Evolutionary conservation across 1,284 basidiomycete genomes (phyloP), one percentile per base, ranked within the genome.

Genomic region (Ceratobasidium sp.): DNA sequence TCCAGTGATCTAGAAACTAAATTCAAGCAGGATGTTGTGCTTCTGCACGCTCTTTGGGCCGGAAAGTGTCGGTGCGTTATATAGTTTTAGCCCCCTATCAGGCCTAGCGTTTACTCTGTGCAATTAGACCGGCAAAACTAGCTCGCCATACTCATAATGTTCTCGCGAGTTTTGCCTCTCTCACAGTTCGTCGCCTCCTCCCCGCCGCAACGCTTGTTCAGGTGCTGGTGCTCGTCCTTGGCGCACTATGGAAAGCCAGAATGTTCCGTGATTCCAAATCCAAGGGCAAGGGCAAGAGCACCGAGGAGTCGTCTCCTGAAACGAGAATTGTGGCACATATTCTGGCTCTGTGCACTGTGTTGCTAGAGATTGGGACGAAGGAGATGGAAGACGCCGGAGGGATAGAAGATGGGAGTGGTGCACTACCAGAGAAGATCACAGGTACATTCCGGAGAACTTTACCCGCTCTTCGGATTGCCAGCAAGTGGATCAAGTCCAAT

Each of bases 401-500:
- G 26, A 74, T 78, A 41, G 58, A 76, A 14, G 62, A 73, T 3
- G 55, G 36, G n/a, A 36, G 18, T 26, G 79, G 81, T 75, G 43
- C 75, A 76, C 57, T 78, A 77, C 41, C 87, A n/a, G 69, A 73
- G 43, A 85, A 87, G 43, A 96, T 98, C 77, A 92, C 92, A 0
- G 94, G 94, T 0, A 87, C 89, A 8, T 90, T 98, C 73, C 86
- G 96, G 34, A 86, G 97, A 36, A 92, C 91, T 10, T 83, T 99
- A 2, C 95, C 96, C 1, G 90, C 94, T 4, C 82, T 98, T 59
- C 88, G 97, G 16, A 90, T 98, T 65, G 87, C 91, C 1, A 90
- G 89, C 77, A 97, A 96, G 79, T 99, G 97, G 97, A 80, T 97
- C 30, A 86, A 88, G 52, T 88, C 88, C 4, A 94, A 98, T 79